Conservation (phyloP, 805 yeast species). For the Starmerella bacillaris region DNA sequence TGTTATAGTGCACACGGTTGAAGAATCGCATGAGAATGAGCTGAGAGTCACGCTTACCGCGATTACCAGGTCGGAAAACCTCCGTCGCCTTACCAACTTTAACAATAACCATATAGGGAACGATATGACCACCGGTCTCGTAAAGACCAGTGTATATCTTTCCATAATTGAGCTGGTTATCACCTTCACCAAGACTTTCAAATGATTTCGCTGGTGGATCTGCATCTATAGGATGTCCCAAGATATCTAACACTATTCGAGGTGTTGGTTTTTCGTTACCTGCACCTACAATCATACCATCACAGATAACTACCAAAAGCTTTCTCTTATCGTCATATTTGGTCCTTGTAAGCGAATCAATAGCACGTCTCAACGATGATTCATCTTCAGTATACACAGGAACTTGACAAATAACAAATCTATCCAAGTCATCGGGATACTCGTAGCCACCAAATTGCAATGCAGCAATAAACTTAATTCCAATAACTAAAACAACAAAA, state of each 20-base stretch:
- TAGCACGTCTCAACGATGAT: slow-evolving; percentile 35
- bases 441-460: slow-evolving; percentile 24
- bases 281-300: slow-evolving; percentile 44
- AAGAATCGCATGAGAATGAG: slow-evolving; percentile 42
- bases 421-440: slow-evolving; percentile 25
- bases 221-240: slow-evolving; percentile 34
- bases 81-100: slow-evolving; percentile 47
- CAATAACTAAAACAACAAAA: slow-evolving; percentile 24
- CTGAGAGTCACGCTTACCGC: slow-evolving; percentile 51
- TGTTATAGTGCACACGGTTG: slow-evolving; percentile 41
- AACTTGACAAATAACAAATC: slow-evolving; percentile 29
- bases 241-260: slow-evolving; percentile 37
- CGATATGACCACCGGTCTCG: slow-evolving; percentile 37
- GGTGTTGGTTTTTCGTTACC: slow-evolving; percentile 45
- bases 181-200: slow-evolving; percentile 43
- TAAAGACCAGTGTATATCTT: slow-evolving; percentile 43
- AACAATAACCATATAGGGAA: slow-evolving; percentile 38
- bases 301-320: slow-evolving; percentile 39
- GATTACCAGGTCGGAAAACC: slow-evolving; percentile 39
- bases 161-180: slow-evolving; percentile 46
- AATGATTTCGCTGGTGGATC: slow-evolving; percentile 37
- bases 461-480: slow-evolving; percentile 27
- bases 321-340: slow-evolving; percentile 43
- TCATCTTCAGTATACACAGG: slow-evolving; percentile 49
- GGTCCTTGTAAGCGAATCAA: slow-evolving; percentile 42